Evolutionary conservation across 495 filamentous ascomycete species (phyloP).

Genomic region (Trichodelitschia bisporula): DNA sequence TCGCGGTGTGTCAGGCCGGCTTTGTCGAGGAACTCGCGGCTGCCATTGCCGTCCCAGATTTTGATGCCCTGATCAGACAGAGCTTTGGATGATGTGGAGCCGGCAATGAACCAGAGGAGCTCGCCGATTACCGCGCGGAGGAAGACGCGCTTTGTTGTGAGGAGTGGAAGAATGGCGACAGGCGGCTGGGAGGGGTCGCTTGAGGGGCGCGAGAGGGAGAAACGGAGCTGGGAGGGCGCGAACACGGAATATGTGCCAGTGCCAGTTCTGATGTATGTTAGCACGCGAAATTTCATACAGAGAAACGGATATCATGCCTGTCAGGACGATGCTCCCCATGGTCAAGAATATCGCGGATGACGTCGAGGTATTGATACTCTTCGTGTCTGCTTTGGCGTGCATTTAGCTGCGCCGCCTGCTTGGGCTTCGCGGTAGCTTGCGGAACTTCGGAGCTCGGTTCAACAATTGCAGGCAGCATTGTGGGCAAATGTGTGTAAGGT

Average conservation of each 20-base stretch:
- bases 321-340: constrained; percentile 64
- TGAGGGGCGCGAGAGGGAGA: constrained; percentile 41
- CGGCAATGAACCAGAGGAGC: constrained; percentile 87
- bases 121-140: constrained; percentile 73
- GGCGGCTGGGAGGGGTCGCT: constrained; percentile 12
- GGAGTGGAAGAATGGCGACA: constrained; percentile 53
- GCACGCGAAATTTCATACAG: neutral
- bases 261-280: constrained; percentile 36
- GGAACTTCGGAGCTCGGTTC: too few relatives aligned
- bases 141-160: constrained; percentile 95
- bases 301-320: constrained; percentile 19
- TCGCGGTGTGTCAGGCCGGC: constrained; percentile 56
- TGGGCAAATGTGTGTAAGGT: too few relatives aligned
- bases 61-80: constrained; percentile 61
- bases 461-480: too few relatives aligned
- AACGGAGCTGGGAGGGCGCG: constrained; percentile 64
- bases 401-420: too few relatives aligned
- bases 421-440: too few relatives aligned
- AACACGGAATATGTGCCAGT: constrained; percentile 82
- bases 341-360: constrained; percentile 45
- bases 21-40: constrained; percentile 64
- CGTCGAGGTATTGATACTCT: constrained; percentile 19
- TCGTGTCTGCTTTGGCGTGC: too few relatives aligned
- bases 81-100: constrained; percentile 48
- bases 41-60: constrained; percentile 97